Evolutionary conservation across 345 rosid genomes (phyloP), one percentile per base, ranked within the genome.

Genomic region (Carallia brachiata): DNA sequence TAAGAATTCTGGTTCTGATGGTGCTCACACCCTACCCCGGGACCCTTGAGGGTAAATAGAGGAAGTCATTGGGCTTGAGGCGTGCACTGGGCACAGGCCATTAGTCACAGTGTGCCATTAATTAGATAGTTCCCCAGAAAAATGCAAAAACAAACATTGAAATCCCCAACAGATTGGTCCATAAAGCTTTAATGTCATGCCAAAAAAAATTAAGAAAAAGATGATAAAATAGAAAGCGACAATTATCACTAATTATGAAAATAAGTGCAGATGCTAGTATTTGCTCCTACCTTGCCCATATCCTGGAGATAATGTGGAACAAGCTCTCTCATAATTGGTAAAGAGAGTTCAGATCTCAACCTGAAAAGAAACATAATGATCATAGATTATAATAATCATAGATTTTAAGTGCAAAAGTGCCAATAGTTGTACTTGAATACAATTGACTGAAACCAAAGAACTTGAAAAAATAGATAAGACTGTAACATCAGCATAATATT

Each of bases 221-320:
- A 48, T 6, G 59, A 54, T 15, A 32, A 55, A 61, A 56, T 61
- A 44, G 15, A 71, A 10, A 54, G 36, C 62, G 10, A 40, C 2
- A 40, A 40, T 3, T 40, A 40, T 40, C 48, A 40, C 13, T 9
- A 40, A 40, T 40, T 40, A 12, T 15, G 10, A 40, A 40, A 12
- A 9, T 40, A 40, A 39, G 13, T 40, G 48, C 48, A 40, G 48
- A 40, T 40, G 48, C 48, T 40, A 8, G 15, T 10, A 40, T 40
- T 40, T 10, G 50, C 50, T 44, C 82, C 64, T 85, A 95, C 99
- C 96, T 92, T 95, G 76, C 92, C 85, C 27, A 83, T 67, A 72
- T 92, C 97, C 78, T 89, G 98, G 70, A 95, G 98, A 84, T 95
- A 95, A 81, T 95, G 97, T 17, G 98, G 98, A 83, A 89, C 85